These are phyloP conservation scores for Tetragonia tetragonoides DNA, from an alignment of 148 eudicot genomes.

Conservation along the genomic window DNA sequence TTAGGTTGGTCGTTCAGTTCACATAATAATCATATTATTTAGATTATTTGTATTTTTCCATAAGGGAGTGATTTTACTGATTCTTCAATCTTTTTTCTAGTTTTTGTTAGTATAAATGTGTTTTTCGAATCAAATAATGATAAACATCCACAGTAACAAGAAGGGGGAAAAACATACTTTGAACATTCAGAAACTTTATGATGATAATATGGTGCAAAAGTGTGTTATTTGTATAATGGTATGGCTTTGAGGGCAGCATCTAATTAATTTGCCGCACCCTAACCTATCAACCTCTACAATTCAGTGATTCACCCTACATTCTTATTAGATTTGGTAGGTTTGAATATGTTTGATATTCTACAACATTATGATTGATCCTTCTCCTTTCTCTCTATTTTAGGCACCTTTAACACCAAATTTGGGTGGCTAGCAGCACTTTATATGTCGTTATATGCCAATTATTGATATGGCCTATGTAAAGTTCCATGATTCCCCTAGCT, in stretches of 20 bases:
- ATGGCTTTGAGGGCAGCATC: background rate
- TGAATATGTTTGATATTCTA: background rate
- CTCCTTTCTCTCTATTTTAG: background rate
- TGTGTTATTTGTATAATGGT: no score
- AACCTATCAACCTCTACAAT: background rate
- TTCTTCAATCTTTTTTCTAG: no score
- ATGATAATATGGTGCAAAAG: no score
- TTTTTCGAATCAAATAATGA: no score
- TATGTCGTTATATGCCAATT: background rate
- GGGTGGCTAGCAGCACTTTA: background rate
- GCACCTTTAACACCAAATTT: background rate
- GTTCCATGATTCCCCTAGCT: background rate
- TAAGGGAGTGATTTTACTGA: no score
- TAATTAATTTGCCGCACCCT: background rate
- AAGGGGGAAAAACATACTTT: no score
- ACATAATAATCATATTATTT: no score
- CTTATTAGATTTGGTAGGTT: background rate
- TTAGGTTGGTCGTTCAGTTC: no score
- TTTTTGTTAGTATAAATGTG: no score
- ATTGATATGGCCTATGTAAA: conserved; percentile 10
- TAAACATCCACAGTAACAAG: no score
- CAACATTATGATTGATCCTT: background rate
- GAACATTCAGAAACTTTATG: no score
- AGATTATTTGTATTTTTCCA: no score
- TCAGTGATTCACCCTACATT: background rate